A percentile compares a stretch with the other conserved stretches of the same genome.
These are phyloP conservation scores for Endogone sp. DNA, from an alignment of 192 early-diverging fungal species.

Conservation along the genomic window DNA sequence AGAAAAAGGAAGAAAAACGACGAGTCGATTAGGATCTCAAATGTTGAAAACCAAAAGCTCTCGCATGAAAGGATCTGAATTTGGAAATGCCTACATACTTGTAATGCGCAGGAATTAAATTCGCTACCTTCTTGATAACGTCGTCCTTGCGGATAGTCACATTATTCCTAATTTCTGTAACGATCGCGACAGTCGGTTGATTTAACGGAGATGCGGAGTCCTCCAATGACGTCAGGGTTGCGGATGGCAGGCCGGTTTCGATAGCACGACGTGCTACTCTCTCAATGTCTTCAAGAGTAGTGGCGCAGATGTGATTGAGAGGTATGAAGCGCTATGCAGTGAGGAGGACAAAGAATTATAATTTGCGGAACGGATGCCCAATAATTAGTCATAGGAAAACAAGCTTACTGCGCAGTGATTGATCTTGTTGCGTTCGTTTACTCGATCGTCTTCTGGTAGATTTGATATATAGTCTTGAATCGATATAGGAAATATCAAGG, in stretches of 20 bases:
- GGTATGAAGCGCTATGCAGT: conserved; percentile 26
- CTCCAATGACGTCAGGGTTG: not conserved
- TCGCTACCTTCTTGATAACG: conserved; percentile 19
- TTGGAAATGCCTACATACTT: conserved; percentile 14
- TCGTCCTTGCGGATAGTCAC: conserved; percentile 25
- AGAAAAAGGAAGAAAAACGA: not conserved
- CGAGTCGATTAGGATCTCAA: too few species aligned
- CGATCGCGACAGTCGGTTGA: conserved; percentile 30
- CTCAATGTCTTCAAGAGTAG: conserved; percentile 23
- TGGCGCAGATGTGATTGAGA: conserved; percentile 32
- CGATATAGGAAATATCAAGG: too few species aligned
- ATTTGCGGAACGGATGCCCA: not conserved
- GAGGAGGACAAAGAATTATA: not conserved
- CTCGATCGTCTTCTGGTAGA: conserved; percentile 11
- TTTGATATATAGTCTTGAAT: conserved; percentile 19
- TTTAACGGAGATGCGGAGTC: too few species aligned
- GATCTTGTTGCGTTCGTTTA: conserved; percentile 5
- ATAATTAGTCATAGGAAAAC: not conserved
- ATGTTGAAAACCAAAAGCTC: too few species aligned
- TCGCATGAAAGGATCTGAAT: too few species aligned
- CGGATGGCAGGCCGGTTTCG: conserved; percentile 5
- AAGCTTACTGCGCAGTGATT: conserved; percentile 19
- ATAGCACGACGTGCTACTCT: conserved; percentile 9
- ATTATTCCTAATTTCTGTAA: conserved; percentile 41
- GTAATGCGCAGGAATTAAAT: conserved; percentile 17